These are phyloP conservation scores for Metschnikowia koreensis DNA, from an alignment of 805 yeast species.

Conservation along the genomic window DNA sequence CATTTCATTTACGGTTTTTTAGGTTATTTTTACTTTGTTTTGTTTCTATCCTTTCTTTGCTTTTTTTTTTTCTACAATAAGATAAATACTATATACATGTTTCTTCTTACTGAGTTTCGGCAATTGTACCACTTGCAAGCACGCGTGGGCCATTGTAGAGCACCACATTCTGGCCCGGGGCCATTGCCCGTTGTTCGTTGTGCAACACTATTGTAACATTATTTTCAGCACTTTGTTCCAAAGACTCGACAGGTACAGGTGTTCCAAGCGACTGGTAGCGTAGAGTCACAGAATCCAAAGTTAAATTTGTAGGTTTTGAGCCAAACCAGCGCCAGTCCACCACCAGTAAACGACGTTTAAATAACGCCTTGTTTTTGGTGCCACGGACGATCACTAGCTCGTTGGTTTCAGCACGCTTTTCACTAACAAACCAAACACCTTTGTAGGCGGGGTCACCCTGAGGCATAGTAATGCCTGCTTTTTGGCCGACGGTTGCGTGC, in stretches of 20 bases:
- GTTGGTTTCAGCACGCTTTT: constrained; percentile 60
- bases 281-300: constrained; percentile 33
- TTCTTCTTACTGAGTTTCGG: background rate
- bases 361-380: constrained; percentile 55
- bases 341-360: constrained; percentile 41
- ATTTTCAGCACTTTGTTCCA: constrained; percentile 16
- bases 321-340: constrained; percentile 35
- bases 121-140: constrained; percentile 39
- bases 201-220: constrained; percentile 29
- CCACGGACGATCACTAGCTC: constrained; percentile 81
- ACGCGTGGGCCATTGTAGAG: constrained; percentile 66
- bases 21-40: background rate
- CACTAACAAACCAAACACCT: constrained; percentile 87
- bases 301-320: background rate
- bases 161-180: constrained; percentile 86
- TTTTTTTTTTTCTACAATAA: background rate
- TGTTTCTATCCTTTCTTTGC: background rate
- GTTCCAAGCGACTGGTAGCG: constrained; percentile 75
- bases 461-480: constrained; percentile 77
- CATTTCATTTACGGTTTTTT: background rate
- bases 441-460: constrained; percentile 74
- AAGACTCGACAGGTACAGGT: constrained; percentile 42
- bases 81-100: constrained; percentile 2
- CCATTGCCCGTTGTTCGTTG: constrained; percentile 64
- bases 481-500: constrained; percentile 95